Conservation (phyloP, 768 basidiomycete species). For the Xanthoconium stramineum region DNA sequence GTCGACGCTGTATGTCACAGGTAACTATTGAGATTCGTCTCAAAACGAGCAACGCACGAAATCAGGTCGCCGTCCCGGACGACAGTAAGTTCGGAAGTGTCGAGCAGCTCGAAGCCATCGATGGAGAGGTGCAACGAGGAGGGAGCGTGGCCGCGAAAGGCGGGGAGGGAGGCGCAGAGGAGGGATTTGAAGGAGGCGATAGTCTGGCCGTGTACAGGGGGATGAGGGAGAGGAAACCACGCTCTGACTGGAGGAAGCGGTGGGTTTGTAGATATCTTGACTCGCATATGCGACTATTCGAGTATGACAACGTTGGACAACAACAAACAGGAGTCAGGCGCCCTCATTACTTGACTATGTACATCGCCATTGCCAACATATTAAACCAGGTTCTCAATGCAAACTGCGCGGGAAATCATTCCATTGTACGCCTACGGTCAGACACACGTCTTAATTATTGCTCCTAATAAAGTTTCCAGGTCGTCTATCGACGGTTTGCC, state of each 20-base stretch:
- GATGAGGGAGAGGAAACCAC: constrained; percentile 43
- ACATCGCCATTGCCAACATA: no score
- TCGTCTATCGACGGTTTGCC: no score
- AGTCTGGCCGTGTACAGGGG: background rate
- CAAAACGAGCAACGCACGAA: constrained; percentile 12
- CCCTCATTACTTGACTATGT: no score
- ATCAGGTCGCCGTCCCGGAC: constrained; percentile 29
- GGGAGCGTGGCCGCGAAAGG: background rate
- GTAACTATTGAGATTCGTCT: background rate
- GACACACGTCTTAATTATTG: no score
- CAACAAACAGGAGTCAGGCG: no score
- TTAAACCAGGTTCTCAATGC: no score
- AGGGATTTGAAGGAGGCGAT: constrained; percentile 17
- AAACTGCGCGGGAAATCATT: no score
- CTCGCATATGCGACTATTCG: constrained; percentile 30
- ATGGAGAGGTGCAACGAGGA: constrained; percentile 19
- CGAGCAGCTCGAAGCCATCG: constrained; percentile 30
- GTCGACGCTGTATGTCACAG: constrained; percentile 15
- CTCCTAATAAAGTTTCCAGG: no score
- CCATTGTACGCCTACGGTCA: no score
- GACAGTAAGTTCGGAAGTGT: constrained; percentile 23
- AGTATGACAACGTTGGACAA: background rate
- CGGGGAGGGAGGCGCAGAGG: constrained; percentile 17
- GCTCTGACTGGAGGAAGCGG: constrained; percentile 50
- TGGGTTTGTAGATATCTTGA: constrained; percentile 45